These are phyloP conservation scores for Parathielavia hyrcaniae DNA, from an alignment of 495 filamentous ascomycete genomes.

Conservation along the genomic window DNA sequence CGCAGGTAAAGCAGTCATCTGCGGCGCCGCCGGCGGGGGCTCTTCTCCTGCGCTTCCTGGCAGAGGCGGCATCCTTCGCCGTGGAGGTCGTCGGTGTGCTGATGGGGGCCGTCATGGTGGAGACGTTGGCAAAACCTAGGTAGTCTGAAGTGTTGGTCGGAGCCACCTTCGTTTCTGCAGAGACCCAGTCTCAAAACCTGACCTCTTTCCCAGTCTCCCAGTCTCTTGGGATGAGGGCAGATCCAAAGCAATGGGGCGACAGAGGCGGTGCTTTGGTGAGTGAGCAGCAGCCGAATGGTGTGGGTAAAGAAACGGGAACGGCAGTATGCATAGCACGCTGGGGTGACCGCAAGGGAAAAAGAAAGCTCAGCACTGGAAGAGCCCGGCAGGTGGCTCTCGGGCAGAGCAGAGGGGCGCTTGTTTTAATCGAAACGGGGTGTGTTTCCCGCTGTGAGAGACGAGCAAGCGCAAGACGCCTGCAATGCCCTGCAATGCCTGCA, in stretches of 20 bases:
- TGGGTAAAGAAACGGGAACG: slow-evolving; percentile 45
- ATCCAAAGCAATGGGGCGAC: slow-evolving; percentile 7
- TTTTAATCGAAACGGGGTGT: slow-evolving; percentile 15
- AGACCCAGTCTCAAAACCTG: neutral
- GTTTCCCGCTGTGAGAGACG: slow-evolving; percentile 6
- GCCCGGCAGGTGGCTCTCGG: neutral
- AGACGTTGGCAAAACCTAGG: neutral
- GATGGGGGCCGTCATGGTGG: slow-evolving; percentile 43
- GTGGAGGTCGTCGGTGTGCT: slow-evolving; percentile 35
- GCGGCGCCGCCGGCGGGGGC: slow-evolving; percentile 83
- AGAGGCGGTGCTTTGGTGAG: slow-evolving; percentile 29
- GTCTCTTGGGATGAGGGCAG: neutral
- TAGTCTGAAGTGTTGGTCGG: neutral
- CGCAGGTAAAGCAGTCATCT: slow-evolving; percentile 94
- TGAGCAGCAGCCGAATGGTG: slow-evolving; percentile 36
- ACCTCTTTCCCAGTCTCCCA: neutral
- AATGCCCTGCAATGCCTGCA: too few relatives aligned
- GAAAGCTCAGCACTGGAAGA: slow-evolving; percentile 10
- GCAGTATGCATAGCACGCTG: slow-evolving; percentile 32
- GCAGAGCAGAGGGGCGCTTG: slow-evolving; percentile 12
- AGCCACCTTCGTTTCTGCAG: slow-evolving; percentile 1
- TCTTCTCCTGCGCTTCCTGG: slow-evolving; percentile 77
- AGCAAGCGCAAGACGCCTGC: slow-evolving; percentile 6
- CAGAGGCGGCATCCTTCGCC: slow-evolving; percentile 42
- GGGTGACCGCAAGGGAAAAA: slow-evolving; percentile 18